Base-by-base conservation (phyloP, 352 stramenopile species). In the Phytophthora podocarpi region DNA sequence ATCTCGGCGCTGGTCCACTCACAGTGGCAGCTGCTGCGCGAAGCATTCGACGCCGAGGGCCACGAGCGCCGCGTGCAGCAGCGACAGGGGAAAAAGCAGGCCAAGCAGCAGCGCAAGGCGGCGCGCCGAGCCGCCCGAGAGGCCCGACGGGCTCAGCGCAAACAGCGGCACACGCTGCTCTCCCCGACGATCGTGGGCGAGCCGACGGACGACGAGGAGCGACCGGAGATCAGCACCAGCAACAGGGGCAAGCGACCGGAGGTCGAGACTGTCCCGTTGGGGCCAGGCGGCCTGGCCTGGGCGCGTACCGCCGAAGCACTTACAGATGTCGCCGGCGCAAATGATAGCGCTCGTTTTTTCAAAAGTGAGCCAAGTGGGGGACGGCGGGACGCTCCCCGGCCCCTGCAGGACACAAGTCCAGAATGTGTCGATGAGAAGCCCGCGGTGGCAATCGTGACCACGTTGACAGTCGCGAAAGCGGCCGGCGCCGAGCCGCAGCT, bases 1-100 rank as follows among this genome's bases (percentile, higher is more conserved):
- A 74, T 80, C 37, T 67, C 71, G 50, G 30, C 48, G 28, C 48
- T 80, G 20, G 53, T 80, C 35, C 63, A 72, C 39, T 64, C 63
- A 21, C 71, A 66, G 26, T 80, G 67, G 71, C 59, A 70, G 26
- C 20, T 64, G n/a, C 67, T 80, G 32, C 57, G 63, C 24, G 54
- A 37, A 34, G 32, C 46, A 10, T 70, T 72, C 40, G 56, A 64
- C 31, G 37, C 35, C n/a, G 59, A 69, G 10, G 47, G 46, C 21
- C 63, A 70, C 26, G 55, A 68, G 31, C 59, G 35, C 35, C 55
- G 56, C 37, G 39, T 74, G 42, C 52, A 70, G 21, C 41, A 77
- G 34, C 67, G 67, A 1, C 54, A 60, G 23, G 48, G 54, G 23
- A 76, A 77, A 46, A 76, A 71, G 43, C 62, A 74, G 37, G 59